Percentiles rank a stretch among this genome's conserved stretches.
Evolutionary conservation across 345 rosid genomes (phyloP).

Genomic region (Brassica cretica): DNA sequence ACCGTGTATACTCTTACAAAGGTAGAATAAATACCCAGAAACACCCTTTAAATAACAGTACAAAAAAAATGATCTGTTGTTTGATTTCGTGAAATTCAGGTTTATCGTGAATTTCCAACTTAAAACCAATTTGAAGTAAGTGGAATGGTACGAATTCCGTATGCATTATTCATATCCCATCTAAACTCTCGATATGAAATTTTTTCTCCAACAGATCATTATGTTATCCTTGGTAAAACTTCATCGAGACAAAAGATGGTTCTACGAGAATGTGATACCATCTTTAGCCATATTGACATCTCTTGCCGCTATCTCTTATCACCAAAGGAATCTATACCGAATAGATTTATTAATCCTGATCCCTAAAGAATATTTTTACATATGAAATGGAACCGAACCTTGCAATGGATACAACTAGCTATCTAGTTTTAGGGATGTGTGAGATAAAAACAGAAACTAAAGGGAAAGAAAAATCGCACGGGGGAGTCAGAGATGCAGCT

Average conservation of each 20-base stretch:
- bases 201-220: too few species aligned
- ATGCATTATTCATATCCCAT: too few species aligned
- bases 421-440: constrained; percentile 26
- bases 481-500: constrained; percentile 34
- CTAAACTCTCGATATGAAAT: too few species aligned
- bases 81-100: too few species aligned
- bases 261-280: not conserved
- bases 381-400: not conserved
- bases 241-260: not conserved
- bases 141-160: too few species aligned
- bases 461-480: constrained; percentile 29
- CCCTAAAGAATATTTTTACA: not conserved
- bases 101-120: too few species aligned
- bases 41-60: not conserved
- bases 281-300: not conserved
- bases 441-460: constrained; percentile 16
- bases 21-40: not conserved
- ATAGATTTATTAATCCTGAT: not conserved
- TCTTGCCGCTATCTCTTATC: not conserved
- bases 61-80: not conserved
- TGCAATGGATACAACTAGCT: not conserved
- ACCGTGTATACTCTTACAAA: not conserved
- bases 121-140: too few species aligned
- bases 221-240: not conserved
- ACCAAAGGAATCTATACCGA: not conserved